Percentiles rank a stretch among this genome's conserved stretches.
phyloP scores from a whole-genome alignment of 257 asterid species.

The Mitragyna speciosa region DNA sequence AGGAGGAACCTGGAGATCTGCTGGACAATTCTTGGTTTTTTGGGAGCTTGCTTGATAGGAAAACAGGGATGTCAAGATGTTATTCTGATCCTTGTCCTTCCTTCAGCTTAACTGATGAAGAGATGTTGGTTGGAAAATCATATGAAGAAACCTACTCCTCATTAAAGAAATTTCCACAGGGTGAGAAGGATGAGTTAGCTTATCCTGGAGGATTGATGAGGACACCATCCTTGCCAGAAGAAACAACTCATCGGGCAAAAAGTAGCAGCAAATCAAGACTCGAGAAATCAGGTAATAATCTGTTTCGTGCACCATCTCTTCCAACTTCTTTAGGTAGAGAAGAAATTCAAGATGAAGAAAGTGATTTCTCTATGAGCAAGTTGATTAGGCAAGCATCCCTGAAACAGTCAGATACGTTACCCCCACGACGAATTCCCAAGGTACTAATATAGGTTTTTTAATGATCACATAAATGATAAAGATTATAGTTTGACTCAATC shows the following conservation, averaged over 20 bases:
- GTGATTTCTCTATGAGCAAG: slow-evolving; percentile 50
- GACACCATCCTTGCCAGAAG: slow-evolving; percentile 44
- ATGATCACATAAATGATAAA: background rate
- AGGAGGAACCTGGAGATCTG: slow-evolving; percentile 50
- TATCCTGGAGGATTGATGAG: slow-evolving; percentile 22
- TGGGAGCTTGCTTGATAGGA: slow-evolving; percentile 53
- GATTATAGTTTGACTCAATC: background rate
- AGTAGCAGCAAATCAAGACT: slow-evolving; percentile 21
- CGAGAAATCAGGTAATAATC: slow-evolving; percentile 12
- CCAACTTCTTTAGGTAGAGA: slow-evolving; percentile 28
- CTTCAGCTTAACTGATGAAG: slow-evolving; percentile 18
- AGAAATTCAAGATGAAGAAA: slow-evolving; percentile 39
- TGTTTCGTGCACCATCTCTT: slow-evolving; percentile 52
- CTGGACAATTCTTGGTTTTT: slow-evolving; percentile 77
- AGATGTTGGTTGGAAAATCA: slow-evolving; percentile 36
- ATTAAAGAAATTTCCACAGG: slow-evolving; percentile 30
- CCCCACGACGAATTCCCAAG: slow-evolving; percentile 41
- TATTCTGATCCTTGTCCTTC: slow-evolving; percentile 60
- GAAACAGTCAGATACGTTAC: slow-evolving; percentile 31
- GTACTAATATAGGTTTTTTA: slow-evolving; percentile 18
- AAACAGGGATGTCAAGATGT: slow-evolving; percentile 51
- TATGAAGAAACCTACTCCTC: slow-evolving; percentile 57
- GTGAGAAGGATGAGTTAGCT: background rate
- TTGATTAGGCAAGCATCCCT: slow-evolving; percentile 66
- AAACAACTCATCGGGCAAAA: slow-evolving; percentile 5